Percentiles rank a stretch among this genome's conserved stretches.
These are phyloP conservation scores for Microstegium vimineum DNA, from an alignment of 176 grass and related monocot species.

Conservation along the genomic window DNA sequence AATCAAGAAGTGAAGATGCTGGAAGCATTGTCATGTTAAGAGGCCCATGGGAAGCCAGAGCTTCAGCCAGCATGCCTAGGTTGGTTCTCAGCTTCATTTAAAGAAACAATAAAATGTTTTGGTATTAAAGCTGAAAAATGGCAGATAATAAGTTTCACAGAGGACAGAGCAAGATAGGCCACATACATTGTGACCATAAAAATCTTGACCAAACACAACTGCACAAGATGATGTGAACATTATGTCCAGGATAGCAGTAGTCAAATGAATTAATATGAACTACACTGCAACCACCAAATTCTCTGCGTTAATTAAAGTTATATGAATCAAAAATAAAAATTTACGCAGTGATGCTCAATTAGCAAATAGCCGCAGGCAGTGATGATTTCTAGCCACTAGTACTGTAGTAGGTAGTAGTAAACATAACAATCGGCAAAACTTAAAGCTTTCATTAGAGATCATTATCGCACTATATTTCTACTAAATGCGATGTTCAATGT, in stretches of 20 bases:
- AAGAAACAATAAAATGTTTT: neutral
- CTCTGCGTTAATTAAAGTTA: neutral
- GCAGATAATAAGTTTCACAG: neutral
- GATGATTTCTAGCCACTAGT: neutral
- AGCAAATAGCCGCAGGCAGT: neutral
- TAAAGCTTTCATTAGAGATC: neutral
- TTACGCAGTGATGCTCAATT: neutral
- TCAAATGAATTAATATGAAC: neutral
- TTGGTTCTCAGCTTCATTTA: neutral
- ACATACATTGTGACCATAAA: neutral
- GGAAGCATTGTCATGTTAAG: neutral
- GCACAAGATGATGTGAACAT: neutral
- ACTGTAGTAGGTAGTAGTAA: neutral
- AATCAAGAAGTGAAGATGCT: neutral
- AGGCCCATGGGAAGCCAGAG: neutral
- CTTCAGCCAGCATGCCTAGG: neutral
- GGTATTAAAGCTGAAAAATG: neutral
- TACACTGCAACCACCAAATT: no score
- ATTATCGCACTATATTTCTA: neutral
- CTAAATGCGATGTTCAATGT: neutral
- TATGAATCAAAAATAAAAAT: neutral
- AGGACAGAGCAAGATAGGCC: neutral
- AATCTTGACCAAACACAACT: neutral
- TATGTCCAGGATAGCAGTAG: neutral
- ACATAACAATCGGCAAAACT: neutral